These are phyloP conservation scores for Fraxinus americana DNA, from an alignment of 257 asterid genomes.

Conservation along the genomic window DNA sequence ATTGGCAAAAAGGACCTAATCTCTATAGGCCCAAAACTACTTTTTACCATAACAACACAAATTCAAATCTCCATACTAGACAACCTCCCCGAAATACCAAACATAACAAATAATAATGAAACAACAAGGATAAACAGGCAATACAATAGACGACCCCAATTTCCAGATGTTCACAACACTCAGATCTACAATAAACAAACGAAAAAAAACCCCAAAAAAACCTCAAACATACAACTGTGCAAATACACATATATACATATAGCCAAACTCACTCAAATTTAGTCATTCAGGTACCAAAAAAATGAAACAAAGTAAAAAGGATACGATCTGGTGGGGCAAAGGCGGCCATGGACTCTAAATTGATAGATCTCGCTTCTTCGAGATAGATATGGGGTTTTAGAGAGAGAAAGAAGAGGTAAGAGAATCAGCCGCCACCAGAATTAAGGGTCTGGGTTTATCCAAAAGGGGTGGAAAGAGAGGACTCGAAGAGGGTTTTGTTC, in stretches of 20 bases:
- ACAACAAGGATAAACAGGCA: neutral
- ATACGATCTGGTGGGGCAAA: constrained; percentile 72
- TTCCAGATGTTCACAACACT: neutral
- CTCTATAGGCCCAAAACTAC: constrained; percentile 32
- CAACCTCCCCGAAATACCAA: neutral
- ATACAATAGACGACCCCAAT: neutral
- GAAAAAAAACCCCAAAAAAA: neutral
- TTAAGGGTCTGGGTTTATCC: constrained; percentile 48
- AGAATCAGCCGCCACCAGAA: constrained; percentile 48
- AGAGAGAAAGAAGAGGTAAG: constrained; percentile 3
- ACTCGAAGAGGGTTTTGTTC: constrained; percentile 39
- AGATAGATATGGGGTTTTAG: neutral
- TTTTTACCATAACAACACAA: neutral
- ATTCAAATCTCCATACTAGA: neutral
- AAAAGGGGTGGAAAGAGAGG: constrained; percentile 38
- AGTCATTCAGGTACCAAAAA: neutral
- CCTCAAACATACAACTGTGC: neutral
- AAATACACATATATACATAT: neutral
- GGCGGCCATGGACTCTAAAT: constrained; percentile 46
- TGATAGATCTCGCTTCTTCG: constrained; percentile 12
- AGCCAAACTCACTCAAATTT: neutral
- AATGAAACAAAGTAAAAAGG: constrained; percentile 29
- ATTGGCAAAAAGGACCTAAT: neutral
- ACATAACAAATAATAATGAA: neutral
- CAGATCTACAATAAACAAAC: neutral